Evolutionary conservation across 108 stramenopile genomes (phyloP).

Genomic region (Cyclotella baltica): DNA sequence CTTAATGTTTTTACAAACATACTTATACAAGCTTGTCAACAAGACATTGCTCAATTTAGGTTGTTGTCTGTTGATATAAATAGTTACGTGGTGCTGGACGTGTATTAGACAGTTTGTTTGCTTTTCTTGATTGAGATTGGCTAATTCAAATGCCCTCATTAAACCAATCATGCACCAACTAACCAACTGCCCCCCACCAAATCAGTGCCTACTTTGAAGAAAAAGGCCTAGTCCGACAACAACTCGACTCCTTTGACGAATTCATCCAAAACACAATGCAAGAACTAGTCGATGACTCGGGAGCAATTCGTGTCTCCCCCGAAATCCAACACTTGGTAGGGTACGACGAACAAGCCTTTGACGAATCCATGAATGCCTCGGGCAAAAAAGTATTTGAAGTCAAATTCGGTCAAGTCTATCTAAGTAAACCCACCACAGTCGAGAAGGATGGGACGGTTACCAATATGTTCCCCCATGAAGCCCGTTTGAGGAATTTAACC

Average conservation of each 20-base stretch:
- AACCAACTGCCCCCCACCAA: not conserved
- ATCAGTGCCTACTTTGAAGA: slow-evolving; percentile 95
- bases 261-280: slow-evolving; percentile 99
- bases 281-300: slow-evolving; percentile 95
- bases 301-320: slow-evolving; percentile 93
- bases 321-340: slow-evolving; percentile 92
- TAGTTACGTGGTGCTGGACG: too few relatives aligned
- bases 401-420: slow-evolving; percentile 96
- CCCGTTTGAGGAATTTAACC: slow-evolving; percentile 95
- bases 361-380: slow-evolving; percentile 56
- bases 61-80: too few relatives aligned
- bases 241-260: slow-evolving; percentile 98
- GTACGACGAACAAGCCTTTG: slow-evolving; percentile 77
- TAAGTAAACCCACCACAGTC: slow-evolving; percentile 90
- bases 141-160: slow-evolving; percentile 13
- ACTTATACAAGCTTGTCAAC: too few relatives aligned
- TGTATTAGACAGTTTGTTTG: too few relatives aligned
- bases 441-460: slow-evolving; percentile 93
- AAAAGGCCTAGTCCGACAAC: slow-evolving; percentile 99
- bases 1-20: too few relatives aligned
- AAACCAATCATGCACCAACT: not conserved
- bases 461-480: slow-evolving; percentile 98
- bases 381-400: slow-evolving; percentile 89
- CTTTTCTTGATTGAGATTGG: too few relatives aligned
- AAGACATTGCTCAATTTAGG: too few relatives aligned